phyloP scores from a whole-genome alignment of 352 stramenopile species.

The Globisporangium sylvaticum region DNA sequence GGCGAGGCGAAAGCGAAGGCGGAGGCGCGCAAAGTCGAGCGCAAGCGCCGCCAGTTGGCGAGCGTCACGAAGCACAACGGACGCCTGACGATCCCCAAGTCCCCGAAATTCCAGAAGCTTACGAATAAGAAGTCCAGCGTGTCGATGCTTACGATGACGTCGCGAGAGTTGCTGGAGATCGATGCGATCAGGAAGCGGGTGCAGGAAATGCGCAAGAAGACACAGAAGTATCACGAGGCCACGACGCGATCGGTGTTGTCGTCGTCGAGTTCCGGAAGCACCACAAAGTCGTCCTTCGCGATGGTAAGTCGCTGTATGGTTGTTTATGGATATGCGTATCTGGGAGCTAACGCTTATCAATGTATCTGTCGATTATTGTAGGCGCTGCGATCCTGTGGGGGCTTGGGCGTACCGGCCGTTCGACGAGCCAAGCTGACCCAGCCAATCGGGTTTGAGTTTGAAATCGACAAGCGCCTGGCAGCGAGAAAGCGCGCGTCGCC shows the following conservation, averaged over 20 bases:
- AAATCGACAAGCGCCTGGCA: slow-evolving; percentile 54
- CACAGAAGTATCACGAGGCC: slow-evolving; percentile 59
- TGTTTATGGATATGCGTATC: neutral
- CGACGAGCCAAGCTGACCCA: slow-evolving; percentile 62
- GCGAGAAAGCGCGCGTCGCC: slow-evolving; percentile 5
- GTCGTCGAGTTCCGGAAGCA: slow-evolving; percentile 16
- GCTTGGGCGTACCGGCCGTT: slow-evolving; percentile 61
- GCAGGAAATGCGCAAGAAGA: slow-evolving; percentile 47
- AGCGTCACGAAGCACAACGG: slow-evolving; percentile 51
- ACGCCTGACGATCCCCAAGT: slow-evolving; percentile 62
- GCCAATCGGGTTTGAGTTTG: slow-evolving; percentile 61
- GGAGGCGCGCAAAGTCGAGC: slow-evolving; percentile 30
- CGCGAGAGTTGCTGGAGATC: slow-evolving; percentile 73
- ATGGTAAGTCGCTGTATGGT: slow-evolving; percentile 18
- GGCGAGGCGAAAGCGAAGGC: slow-evolving; percentile 39
- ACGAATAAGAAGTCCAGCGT: slow-evolving; percentile 31
- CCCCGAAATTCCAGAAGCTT: slow-evolving; percentile 53
- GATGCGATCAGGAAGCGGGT: slow-evolving; percentile 60
- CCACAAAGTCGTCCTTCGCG: slow-evolving; percentile 33
- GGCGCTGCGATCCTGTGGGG: slow-evolving; percentile 56
- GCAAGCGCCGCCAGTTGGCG: slow-evolving; percentile 26
- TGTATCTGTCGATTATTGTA: slow-evolving; percentile 5
- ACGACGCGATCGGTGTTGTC: slow-evolving; percentile 38
- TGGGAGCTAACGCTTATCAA: neutral
- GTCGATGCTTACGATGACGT: slow-evolving; percentile 57